Conservation (phyloP, 108 stramenopile species). For the Fragilariopsis cylindrus region DNA sequence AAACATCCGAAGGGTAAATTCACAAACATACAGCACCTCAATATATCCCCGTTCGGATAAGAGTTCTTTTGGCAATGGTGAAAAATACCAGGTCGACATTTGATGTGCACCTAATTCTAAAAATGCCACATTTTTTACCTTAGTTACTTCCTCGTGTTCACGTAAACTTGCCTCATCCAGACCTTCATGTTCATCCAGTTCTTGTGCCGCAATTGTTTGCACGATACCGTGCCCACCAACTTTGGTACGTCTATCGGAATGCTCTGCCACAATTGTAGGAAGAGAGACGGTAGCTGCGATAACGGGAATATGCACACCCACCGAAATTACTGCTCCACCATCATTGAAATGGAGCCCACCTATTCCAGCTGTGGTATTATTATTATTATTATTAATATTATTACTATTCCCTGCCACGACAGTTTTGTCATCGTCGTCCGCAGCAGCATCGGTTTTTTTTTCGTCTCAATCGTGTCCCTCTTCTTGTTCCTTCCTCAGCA, state of each 20-base stretch:
- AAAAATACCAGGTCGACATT: constrained; percentile 99
- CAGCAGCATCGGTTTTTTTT: constrained; percentile 15
- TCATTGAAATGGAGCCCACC: background rate
- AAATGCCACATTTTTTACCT: constrained; percentile 94
- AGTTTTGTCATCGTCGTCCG: constrained; percentile 6
- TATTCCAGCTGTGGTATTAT: constrained; percentile 20
- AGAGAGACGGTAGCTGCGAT: constrained; percentile 42
- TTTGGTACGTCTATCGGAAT: constrained; percentile 36
- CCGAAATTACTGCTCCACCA: too few species aligned
- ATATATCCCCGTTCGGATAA: constrained; percentile 71
- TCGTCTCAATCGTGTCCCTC: constrained; percentile 16
- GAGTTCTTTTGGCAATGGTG: constrained; percentile 96
- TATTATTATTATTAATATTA: background rate
- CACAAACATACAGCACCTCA: constrained; percentile 96
- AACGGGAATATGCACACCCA: constrained; percentile 1
- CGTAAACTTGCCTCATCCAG: constrained; percentile 92
- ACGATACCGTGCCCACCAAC: constrained; percentile 68
- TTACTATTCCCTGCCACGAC: background rate
- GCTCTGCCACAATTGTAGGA: constrained; percentile 42
- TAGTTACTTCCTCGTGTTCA: constrained; percentile 99
- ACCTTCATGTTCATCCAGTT: constrained; percentile 97
- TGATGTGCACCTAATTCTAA: constrained; percentile 88
- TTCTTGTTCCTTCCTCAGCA: constrained; percentile 7
- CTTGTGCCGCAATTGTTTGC: constrained; percentile 80
- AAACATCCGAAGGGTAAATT: constrained; percentile 94